These are phyloP conservation scores for Pulveroboletus sp. DNA, from an alignment of 768 basidiomycete species.

Conservation along the genomic window DNA sequence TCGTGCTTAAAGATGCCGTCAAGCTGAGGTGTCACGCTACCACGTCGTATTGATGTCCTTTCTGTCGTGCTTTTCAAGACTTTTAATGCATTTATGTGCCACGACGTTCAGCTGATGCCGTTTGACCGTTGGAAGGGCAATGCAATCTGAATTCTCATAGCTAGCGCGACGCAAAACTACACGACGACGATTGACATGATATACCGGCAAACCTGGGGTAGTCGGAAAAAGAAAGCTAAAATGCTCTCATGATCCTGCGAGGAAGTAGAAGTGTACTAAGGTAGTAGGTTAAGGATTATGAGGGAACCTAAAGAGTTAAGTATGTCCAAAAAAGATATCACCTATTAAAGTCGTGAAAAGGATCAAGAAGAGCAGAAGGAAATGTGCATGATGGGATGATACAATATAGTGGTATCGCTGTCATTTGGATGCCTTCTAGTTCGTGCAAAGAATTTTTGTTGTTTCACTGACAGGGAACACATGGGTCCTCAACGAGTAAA, in stretches of 20 bases:
- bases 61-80: no score
- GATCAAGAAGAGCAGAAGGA: slow-evolving; percentile 1
- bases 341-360: slow-evolving; percentile 1
- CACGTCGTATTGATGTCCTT: neutral
- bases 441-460: slow-evolving; percentile 17
- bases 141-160: slow-evolving; percentile 17
- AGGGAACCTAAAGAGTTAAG: neutral
- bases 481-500: neutral
- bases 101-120: neutral
- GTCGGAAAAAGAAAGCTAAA: neutral
- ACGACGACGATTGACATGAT: slow-evolving; percentile 20
- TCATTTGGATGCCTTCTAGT: slow-evolving; percentile 27
- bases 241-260: slow-evolving; percentile 3
- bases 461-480: slow-evolving; percentile 9
- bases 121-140: neutral
- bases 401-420: slow-evolving; percentile 25
- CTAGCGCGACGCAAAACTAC: slow-evolving; percentile 25
- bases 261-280: slow-evolving; percentile 12
- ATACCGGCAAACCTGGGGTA: slow-evolving; percentile 8
- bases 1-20: slow-evolving; percentile 77
- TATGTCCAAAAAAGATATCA: neutral
- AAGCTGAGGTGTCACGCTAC: slow-evolving; percentile 29
- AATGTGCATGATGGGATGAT: slow-evolving; percentile 20
- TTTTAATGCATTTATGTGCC: neutral
- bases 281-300: slow-evolving; percentile 8